Base-by-base conservation (phyloP, 441 rosid species). In the Aleurites moluccanus region DNA sequence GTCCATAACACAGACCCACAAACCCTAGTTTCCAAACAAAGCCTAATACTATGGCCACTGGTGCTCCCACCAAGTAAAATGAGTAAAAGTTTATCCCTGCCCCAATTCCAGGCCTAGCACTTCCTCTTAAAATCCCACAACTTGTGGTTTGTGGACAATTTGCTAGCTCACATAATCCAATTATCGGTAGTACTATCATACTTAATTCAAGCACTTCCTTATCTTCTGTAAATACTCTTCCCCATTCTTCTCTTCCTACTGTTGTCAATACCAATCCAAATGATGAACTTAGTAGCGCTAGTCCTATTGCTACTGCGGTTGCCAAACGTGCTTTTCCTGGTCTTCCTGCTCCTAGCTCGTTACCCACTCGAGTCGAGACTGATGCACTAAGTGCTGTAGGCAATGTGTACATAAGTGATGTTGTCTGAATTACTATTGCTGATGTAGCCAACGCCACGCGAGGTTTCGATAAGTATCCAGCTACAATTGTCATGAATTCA, bases 81-180 rank as follows among this genome's bases (percentile, higher is more conserved):
- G 97, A 90, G 86, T 86, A 92, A 75, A 92, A 89, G 73, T 92
- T 92, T 53, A 94, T 87, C 55, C 81, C 85, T 6, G 94, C 98
- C 33, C 92, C 97, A 42, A 86, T 75, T 16, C 92, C 85, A 20
- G 98, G 97, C 91, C 97, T 83, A 13, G 98, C 98, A 74, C 95
- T 86, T 42, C 98, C 98, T 79, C 97, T 84, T 15, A 94, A 79
- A 53, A 92, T 90, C 72, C 98, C 98, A 56, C 98, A 92, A 60
- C 98, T 83, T 53, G 97, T 88, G 50, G 98, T 94, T 62, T 94
- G 98, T n/a, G 98, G 97, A 63, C 96, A 94, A 76, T 94, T 94
- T 25, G 91, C 95, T 33, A 94, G 83, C 86, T 94, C 98, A 76
- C 97, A 94, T 20, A 90, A 40, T 57, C 98, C 98, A 33, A 94